Evolutionary conservation across 768 basidiomycete species (phyloP).

Genomic region (Gelatoporia subvermispora): DNA sequence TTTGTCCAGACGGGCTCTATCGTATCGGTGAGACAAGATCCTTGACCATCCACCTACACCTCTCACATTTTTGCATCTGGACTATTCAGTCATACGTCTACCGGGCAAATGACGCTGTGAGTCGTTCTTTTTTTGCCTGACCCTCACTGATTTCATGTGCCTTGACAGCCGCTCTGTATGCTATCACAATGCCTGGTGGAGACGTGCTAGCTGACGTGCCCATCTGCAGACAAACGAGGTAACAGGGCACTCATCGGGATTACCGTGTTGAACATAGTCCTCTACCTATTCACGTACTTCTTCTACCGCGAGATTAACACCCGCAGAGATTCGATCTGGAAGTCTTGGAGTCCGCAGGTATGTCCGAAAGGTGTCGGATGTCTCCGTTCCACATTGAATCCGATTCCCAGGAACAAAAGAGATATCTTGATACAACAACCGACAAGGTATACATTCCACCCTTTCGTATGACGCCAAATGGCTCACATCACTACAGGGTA

Average conservation of each 20-base stretch:
- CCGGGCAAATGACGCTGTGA: slow-evolving; percentile 38
- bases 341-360: slow-evolving; percentile 44
- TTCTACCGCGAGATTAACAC: slow-evolving; percentile 54
- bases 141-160: background rate
- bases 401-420: slow-evolving; percentile 42
- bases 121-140: background rate
- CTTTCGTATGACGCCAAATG: too few relatives aligned
- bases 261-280: slow-evolving; percentile 45
- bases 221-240: slow-evolving; percentile 47
- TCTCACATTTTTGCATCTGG: slow-evolving; percentile 6
- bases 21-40: slow-evolving; percentile 29
- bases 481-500: slow-evolving; percentile 33
- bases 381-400: background rate
- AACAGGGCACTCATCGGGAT: slow-evolving; percentile 53
- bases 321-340: slow-evolving; percentile 48
- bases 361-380: background rate
- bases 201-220: background rate
- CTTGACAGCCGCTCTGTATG: slow-evolving; percentile 20
- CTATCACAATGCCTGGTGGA: background rate
- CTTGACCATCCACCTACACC: background rate
- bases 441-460: slow-evolving; percentile 28
- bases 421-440: slow-evolving; percentile 57
- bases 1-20: slow-evolving; percentile 56
- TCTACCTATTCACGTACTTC: slow-evolving; percentile 47
- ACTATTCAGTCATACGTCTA: slow-evolving; percentile 46